These are phyloP conservation scores for Chimonanthus salicifolius DNA, from an alignment of 164 flowering plant genomes.

Conservation along the genomic window DNA sequence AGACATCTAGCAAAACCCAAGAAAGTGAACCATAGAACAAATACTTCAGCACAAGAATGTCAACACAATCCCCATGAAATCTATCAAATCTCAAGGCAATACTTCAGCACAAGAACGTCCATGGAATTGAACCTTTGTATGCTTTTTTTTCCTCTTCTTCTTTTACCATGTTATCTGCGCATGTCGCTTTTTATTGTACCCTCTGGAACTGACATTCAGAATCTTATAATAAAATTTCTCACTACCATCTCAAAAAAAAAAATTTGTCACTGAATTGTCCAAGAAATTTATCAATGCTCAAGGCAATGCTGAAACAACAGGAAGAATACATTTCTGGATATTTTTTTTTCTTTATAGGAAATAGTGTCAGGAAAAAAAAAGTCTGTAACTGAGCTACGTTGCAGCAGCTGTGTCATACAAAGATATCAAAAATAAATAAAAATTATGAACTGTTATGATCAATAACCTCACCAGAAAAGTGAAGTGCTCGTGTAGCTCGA, in stretches of 20 bases:
- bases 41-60: not conserved
- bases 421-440: not conserved
- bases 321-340: not conserved
- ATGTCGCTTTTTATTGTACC: too few relatives aligned
- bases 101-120: too few relatives aligned
- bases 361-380: not conserved
- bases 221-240: too few relatives aligned
- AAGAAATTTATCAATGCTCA: not conserved
- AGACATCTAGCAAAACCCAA: not conserved
- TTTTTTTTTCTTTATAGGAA: too few relatives aligned
- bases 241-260: too few relatives aligned
- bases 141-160: too few relatives aligned
- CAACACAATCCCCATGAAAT: not conserved
- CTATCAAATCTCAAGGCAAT: not conserved
- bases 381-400: not conserved
- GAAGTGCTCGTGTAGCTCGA: constrained; percentile 83
- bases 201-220: too few relatives aligned
- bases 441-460: not conserved
- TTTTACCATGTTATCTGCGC: too few relatives aligned
- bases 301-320: not conserved
- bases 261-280: too few relatives aligned
- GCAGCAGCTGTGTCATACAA: not conserved
- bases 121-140: too few relatives aligned
- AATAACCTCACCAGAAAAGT: constrained; percentile 64
- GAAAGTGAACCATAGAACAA: not conserved